Base-by-base conservation (phyloP, 192 early-diverging fungal species). In the Backusella parvicylindrica region DNA sequence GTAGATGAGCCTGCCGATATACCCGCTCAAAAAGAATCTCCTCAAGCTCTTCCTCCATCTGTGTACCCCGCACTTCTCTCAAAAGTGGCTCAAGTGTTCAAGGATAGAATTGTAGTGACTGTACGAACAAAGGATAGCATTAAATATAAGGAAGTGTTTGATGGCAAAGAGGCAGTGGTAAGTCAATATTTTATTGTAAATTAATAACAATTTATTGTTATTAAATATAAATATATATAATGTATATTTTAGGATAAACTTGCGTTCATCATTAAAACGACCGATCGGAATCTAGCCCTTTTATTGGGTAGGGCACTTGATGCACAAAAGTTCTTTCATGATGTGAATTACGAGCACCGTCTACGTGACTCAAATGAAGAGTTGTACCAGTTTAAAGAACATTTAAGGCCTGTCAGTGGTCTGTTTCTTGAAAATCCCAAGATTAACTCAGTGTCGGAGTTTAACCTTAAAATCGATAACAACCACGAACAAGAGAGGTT, bases 281-380 rank as follows among this genome's bases (percentile, higher is more conserved):
- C 87, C 3, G 95, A 99, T 76, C 88, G 96, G 64, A 95, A 98
- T 71, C 83, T 96, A 66, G 94, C 95, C 6, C 82, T 98, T 32
- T 84, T 96, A 9, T 82, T 96, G 18, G 97, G 97, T 26, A 89
- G 96, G 16, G 92, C 96, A 9, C 81, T 99, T 70, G 96, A 94
- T 78, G 89, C 91, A 64, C 97, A 99, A 83, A 89, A 86, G 37
- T 90, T 98, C 71, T 96, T 99, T 81, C 92, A 96, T 77, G 95
- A 99, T 80, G 95, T 98, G 23, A 91, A 86, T 7, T 96, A 93
- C 78, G 91, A 91, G 56, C 93, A 94, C 81, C 86, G 93, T 13
- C 89, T 98, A 60, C 91, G 95, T n/a, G 96, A 97, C 73, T 92
- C 91, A 66, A 75, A 86, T 11, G 82, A 90, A 60, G 95, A 96